These are phyloP conservation scores for Vitis riparia DNA, from an alignment of 164 flowering plant species.

Conservation along the genomic window DNA sequence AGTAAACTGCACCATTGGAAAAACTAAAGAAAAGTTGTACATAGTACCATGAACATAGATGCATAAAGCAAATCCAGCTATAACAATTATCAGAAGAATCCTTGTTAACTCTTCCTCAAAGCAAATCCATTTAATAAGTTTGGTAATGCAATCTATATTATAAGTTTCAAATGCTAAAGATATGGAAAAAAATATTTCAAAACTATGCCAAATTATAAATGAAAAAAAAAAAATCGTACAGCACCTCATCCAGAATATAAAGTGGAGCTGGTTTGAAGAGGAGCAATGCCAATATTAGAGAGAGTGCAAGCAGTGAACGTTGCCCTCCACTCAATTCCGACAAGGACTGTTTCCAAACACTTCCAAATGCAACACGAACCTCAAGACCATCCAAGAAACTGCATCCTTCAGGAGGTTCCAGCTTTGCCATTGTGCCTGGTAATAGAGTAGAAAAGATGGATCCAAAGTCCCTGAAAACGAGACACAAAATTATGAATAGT, in stretches of 20 bases:
- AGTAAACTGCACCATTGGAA: too few relatives aligned
- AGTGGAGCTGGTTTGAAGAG: conserved; percentile 99
- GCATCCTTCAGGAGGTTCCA: conserved; percentile 97
- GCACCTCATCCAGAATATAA: conserved; percentile 86
- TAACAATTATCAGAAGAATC: too few relatives aligned
- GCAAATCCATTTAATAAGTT: too few relatives aligned
- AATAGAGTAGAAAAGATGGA: conserved; percentile 94
- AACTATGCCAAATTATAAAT: too few relatives aligned
- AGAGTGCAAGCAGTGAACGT: conserved; percentile 91
- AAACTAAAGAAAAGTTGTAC: too few relatives aligned
- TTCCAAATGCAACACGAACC: conserved; percentile 97
- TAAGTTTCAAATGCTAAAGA: too few relatives aligned
- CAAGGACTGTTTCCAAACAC: conserved; percentile 97
- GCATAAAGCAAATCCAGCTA: too few relatives aligned
- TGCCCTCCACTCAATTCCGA: conserved; percentile 99
- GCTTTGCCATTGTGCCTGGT: conserved; percentile 96
- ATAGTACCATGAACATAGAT: too few relatives aligned
- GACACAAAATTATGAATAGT: not conserved
- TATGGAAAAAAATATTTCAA: too few relatives aligned
- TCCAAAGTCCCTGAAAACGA: conserved; percentile 81
- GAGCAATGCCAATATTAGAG: conserved; percentile 91
- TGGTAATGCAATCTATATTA: too few relatives aligned
- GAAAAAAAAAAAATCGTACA: conserved; percentile 28
- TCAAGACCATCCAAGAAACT: conserved; percentile 97
- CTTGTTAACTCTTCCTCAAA: too few relatives aligned